Percentiles rank a stretch among this genome's conserved stretches.
Conservation (phyloP, 1,284 basidiomycete species). For the Cutaneotrichosporon cavernicola region DNA sequence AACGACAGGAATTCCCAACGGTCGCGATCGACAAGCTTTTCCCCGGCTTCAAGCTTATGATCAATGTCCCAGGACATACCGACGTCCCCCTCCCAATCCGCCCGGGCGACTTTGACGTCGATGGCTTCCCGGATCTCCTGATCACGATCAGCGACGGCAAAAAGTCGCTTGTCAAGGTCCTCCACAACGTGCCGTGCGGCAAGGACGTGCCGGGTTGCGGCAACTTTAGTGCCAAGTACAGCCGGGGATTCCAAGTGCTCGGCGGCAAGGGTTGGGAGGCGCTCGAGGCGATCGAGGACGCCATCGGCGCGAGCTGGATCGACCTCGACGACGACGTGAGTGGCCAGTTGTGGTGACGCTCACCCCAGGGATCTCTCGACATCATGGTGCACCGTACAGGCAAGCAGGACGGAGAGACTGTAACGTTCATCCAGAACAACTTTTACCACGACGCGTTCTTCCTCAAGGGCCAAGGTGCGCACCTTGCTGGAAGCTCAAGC, state of each 20-base stretch:
- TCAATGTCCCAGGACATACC: conserved; percentile 58
- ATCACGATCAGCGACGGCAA: conserved; percentile 57
- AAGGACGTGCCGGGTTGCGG: conserved; percentile 45
- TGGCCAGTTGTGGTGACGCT: conserved; percentile 13
- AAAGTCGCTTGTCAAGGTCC: conserved; percentile 58
- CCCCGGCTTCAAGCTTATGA: conserved; percentile 61
- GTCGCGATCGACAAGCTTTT: conserved; percentile 68
- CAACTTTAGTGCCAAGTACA: conserved; percentile 13
- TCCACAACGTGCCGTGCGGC: conserved; percentile 71
- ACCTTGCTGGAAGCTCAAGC: not conserved
- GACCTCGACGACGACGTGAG: conserved; percentile 95
- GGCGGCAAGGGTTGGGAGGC: conserved; percentile 62
- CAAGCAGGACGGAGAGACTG: conserved; percentile 54
- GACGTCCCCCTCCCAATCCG: conserved; percentile 73
- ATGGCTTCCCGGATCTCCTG: conserved; percentile 91
- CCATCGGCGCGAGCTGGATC: conserved; percentile 73
- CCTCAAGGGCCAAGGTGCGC: conserved; percentile 84
- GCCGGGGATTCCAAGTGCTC: conserved; percentile 66
- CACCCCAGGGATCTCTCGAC: conserved; percentile 79
- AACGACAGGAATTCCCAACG: conserved; percentile 62
- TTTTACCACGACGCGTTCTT: conserved; percentile 99
- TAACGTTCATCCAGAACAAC: conserved; percentile 92
- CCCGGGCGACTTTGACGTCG: conserved; percentile 86
- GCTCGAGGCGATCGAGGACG: conserved; percentile 71
- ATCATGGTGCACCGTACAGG: conserved; percentile 84